phyloP scores from a whole-genome alignment of 371 early-diverging fungal species.

The Apophysomyces trapeziformis region DNA sequence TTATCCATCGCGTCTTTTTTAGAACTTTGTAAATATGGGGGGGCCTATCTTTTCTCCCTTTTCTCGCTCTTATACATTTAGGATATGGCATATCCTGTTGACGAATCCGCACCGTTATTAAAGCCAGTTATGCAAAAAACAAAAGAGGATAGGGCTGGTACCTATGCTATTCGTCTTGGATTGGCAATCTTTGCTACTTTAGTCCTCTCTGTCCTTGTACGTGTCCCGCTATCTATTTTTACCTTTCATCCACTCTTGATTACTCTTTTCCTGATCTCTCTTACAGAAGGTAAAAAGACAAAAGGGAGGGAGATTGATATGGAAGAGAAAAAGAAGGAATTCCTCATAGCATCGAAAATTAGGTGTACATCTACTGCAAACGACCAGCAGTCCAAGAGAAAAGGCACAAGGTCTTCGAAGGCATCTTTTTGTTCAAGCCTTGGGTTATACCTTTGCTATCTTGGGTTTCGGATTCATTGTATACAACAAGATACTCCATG shows the following conservation, averaged over 20 bases:
- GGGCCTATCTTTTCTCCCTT: background rate
- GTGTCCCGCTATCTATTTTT: conserved; percentile 21
- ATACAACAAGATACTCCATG: conserved; percentile 29
- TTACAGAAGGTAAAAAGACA: conserved; percentile 21
- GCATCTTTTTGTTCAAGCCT: conserved; percentile 28
- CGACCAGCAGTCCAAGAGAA: conserved; percentile 24
- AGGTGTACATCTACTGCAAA: conserved; percentile 34
- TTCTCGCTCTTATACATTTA: background rate
- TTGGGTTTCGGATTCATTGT: conserved; percentile 30
- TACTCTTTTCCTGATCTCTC: conserved; percentile 14
- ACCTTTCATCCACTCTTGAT: conserved; percentile 25
- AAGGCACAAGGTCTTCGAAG: conserved; percentile 24
- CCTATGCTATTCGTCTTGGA: conserved; percentile 11
- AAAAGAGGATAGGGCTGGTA: background rate
- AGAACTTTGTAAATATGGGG: background rate
- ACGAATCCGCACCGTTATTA: background rate
- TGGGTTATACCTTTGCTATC: conserved; percentile 25
- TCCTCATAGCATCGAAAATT: background rate
- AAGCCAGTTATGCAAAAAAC: background rate
- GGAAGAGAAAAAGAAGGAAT: background rate
- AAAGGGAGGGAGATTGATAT: background rate
- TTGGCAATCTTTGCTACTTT: conserved; percentile 10
- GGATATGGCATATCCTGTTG: background rate
- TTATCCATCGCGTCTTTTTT: background rate
- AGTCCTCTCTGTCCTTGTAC: conserved; percentile 18